Evolutionary conservation across 179 eudicot species (phyloP).

Genomic region (Nepenthes alata): DNA sequence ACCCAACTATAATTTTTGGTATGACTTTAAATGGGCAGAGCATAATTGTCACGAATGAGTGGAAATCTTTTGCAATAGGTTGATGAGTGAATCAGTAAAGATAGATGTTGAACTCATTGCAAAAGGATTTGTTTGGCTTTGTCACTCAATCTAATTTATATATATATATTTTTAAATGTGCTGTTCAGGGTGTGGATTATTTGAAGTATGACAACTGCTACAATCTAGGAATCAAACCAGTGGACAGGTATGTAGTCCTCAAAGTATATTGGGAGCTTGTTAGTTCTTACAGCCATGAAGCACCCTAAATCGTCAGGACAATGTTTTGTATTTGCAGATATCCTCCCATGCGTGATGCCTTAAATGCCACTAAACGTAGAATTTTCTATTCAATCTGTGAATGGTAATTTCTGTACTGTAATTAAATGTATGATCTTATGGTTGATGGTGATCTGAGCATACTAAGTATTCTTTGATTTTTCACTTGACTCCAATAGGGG

Average conservation of each 20-base stretch:
- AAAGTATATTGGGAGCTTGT: neutral
- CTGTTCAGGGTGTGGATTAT: slow-evolving; percentile 86
- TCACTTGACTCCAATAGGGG: slow-evolving; percentile 48
- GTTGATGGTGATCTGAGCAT: neutral
- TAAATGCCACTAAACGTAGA: slow-evolving; percentile 58
- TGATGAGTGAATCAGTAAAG: neutral
- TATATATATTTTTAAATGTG: slow-evolving; percentile 3
- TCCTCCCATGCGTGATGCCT: slow-evolving; percentile 98
- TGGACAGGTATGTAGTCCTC: slow-evolving; percentile 41
- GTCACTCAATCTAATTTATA: neutral
- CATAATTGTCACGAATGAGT: too few species aligned
- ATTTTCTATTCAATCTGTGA: slow-evolving; percentile 93
- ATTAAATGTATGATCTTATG: neutral
- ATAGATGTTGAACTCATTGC: neutral
- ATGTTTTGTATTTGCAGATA: slow-evolving; percentile 37
- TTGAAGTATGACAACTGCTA: slow-evolving; percentile 95
- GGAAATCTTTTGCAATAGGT: too few species aligned
- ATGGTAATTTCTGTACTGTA: slow-evolving; percentile 41
- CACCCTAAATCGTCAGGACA: neutral
- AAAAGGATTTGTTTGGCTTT: neutral
- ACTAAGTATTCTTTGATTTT: slow-evolving; percentile 1
- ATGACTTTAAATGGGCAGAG: too few species aligned
- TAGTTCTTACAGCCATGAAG: neutral
- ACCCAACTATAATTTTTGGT: too few species aligned
- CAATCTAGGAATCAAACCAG: slow-evolving; percentile 69